Evolutionary conservation across 2,329 filamentous ascomycete species (phyloP), one percentile per base, ranked within the genome.

Genomic region (Fusarium tricinctum): DNA sequence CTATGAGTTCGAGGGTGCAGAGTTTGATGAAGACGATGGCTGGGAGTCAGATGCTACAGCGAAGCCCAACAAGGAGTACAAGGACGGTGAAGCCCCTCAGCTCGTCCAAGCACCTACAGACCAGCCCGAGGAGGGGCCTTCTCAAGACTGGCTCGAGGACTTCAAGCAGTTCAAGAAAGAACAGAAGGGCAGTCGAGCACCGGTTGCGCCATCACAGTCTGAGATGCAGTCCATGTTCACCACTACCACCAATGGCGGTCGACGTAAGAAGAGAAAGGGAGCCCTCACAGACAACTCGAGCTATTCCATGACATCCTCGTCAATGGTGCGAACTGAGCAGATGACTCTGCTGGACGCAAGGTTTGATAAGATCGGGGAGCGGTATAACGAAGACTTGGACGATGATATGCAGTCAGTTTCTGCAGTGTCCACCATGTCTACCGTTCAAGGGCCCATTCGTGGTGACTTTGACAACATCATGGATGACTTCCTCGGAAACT

Each of bases 1-100:
- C 32, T 86, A 89, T 45, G 93, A 97, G 66, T 98, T 95, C 78
- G 91, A 96, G 42, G 88, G 88, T 58, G 82, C 83, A 3, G 86
- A 85, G 62, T 84, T 87, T 55, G 86, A 87, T 7, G 84, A 86
- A 15, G 93, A 95, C 52, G 91, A 92, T 2, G 96, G 95, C 8
- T 99, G 94, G 94, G 94, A 97, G 80, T 97, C 94, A 9, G 96
- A 99, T 78, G 91, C 89, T 72, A 99, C 96, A 1, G 93, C 91
- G 77, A 97, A 91, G 83, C 90, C 91, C n/a, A 80, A 74, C 23
- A 85, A 84, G 70, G 86, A 89, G 74, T 88, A 86, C 78, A 82
- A 83, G 54, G 80, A 81, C 5, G 80, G 83, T 9, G 77, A 81
- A 12, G 81, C 78, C 17, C 83, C 83, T n/a, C 78, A 86, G 49